Evolutionary conservation across 805 yeast species (phyloP).

Genomic region (Wickerhamomyces canadensis): DNA sequence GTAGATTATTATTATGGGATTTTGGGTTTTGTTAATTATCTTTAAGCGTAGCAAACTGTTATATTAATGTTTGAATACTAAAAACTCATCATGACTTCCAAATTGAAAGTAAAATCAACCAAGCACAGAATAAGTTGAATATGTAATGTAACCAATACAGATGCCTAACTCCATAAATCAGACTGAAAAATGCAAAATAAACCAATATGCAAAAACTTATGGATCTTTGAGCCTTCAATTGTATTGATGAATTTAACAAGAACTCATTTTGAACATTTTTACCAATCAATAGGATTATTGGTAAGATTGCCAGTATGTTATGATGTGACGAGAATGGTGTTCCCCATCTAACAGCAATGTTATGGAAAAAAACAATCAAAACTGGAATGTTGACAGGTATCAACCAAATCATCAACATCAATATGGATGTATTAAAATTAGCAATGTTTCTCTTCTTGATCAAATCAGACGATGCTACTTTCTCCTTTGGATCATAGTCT

Average conservation of each 20-base stretch:
- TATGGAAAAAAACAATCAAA: slow-evolving; percentile 75
- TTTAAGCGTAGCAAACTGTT: too few species aligned
- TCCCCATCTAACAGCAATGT: slow-evolving; percentile 69
- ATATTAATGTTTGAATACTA: too few species aligned
- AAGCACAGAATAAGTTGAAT: slow-evolving; percentile 57
- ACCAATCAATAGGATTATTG: slow-evolving; percentile 58
- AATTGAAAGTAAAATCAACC: slow-evolving; percentile 32
- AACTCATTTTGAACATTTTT: slow-evolving; percentile 43
- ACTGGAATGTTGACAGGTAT: slow-evolving; percentile 77
- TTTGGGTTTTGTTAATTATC: too few species aligned
- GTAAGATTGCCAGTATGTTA: slow-evolving; percentile 70
- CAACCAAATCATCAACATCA: slow-evolving; percentile 70
- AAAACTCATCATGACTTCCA: slow-evolving; percentile 9
- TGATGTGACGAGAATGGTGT: slow-evolving; percentile 87
- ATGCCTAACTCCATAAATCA: slow-evolving; percentile 73
- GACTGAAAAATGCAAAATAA: slow-evolving; percentile 54
- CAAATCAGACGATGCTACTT: too few species aligned
- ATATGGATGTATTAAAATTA: slow-evolving; percentile 58
- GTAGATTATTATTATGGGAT: too few species aligned
- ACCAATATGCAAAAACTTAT: slow-evolving; percentile 34
- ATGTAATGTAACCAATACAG: slow-evolving; percentile 82
- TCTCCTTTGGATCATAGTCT: slow-evolving; percentile 13
- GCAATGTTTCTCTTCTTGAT: slow-evolving; percentile 29
- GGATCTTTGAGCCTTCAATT: slow-evolving; percentile 23
- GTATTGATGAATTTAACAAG: slow-evolving; percentile 34